Evolutionary conservation across 371 early-diverging fungal species (phyloP).

Genomic region (Apophysomyces variabilis): DNA sequence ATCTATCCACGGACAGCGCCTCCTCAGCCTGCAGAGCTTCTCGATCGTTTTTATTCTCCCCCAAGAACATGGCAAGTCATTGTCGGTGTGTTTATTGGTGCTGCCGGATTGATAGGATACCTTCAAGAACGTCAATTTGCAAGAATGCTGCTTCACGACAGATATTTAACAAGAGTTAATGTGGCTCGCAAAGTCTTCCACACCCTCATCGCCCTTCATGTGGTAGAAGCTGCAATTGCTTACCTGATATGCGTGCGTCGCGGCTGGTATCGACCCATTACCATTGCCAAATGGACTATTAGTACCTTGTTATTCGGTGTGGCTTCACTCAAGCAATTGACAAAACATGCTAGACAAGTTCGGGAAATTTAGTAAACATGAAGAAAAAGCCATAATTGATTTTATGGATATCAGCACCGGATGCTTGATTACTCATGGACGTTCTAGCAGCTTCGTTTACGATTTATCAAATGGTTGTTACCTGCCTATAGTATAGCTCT

Average conservation of each 20-base stretch:
- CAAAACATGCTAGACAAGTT: constrained; percentile 34
- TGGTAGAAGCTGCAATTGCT: constrained; percentile 27
- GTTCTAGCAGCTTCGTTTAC: too few species aligned
- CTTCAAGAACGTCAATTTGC: not conserved
- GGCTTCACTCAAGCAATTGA: constrained; percentile 25
- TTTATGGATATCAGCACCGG: too few species aligned
- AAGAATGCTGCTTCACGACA: not conserved
- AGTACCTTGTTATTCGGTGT: constrained; percentile 40
- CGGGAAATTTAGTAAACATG: not conserved
- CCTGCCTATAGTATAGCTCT: too few species aligned
- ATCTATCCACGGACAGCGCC: constrained; percentile 39
- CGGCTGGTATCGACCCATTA: constrained; percentile 46
- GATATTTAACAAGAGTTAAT: not conserved
- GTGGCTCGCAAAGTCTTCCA: not conserved
- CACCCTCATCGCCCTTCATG: constrained; percentile 20
- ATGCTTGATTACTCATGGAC: too few species aligned
- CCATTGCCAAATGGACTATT: constrained; percentile 40
- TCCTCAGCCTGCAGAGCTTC: constrained; percentile 31
- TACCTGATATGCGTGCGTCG: constrained; percentile 35
- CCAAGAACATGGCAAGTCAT: not conserved
- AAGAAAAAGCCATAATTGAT: too few species aligned
- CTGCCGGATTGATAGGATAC: not conserved
- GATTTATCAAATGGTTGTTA: too few species aligned
- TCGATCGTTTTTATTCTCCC: constrained; percentile 34
- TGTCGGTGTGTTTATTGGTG: not conserved